phyloP scores from a whole-genome alignment of 2,329 filamentous ascomycete genomes.

The Didymella sp. region DNA sequence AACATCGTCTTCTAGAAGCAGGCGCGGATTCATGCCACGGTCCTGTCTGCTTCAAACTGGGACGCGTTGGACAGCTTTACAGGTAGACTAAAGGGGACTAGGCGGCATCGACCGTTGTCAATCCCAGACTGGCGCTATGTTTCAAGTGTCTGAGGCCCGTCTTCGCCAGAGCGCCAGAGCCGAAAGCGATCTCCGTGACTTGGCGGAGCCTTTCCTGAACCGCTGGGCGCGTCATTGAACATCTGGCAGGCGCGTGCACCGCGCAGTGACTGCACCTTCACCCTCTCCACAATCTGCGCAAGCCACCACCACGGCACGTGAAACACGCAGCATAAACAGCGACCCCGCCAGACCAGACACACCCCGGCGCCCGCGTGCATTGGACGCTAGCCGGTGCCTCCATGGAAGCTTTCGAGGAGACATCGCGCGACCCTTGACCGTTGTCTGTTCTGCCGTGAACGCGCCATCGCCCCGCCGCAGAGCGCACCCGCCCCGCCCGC shows the following conservation, averaged over 20 bases:
- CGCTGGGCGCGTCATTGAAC: slow-evolving; percentile 26
- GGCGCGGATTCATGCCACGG: slow-evolving; percentile 18
- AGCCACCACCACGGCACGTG: slow-evolving; percentile 22
- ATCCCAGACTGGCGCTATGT: slow-evolving; percentile 36
- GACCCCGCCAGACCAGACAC: slow-evolving; percentile 1
- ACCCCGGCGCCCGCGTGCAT: slow-evolving; percentile 11
- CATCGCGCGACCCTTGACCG: slow-evolving; percentile 30
- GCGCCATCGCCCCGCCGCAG: slow-evolving; percentile 31
- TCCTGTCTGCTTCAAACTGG: neutral
- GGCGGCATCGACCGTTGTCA: slow-evolving; percentile 28
- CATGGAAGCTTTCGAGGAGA: slow-evolving; percentile 41
- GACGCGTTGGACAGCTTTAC: slow-evolving; percentile 11
- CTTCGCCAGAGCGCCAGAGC: slow-evolving; percentile 5
- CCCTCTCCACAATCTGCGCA: neutral
- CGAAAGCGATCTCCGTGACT: slow-evolving; percentile 6
- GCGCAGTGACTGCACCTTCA: slow-evolving; percentile 5
- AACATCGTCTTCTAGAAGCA: slow-evolving; percentile 22
- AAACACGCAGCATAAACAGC: slow-evolving; percentile 30
- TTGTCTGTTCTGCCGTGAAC: slow-evolving; percentile 19
- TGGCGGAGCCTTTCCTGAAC: slow-evolving; percentile 10
- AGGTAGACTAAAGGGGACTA: slow-evolving; percentile 16
- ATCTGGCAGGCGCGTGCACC: slow-evolving; percentile 3
- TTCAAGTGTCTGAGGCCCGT: slow-evolving; percentile 26
- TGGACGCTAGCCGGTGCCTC: slow-evolving; percentile 27
- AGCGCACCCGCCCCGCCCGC: slow-evolving; percentile 1